Evolutionary conservation across 2,329 filamentous ascomycete species (phyloP).

Genomic region (Leptographium radiaticola): DNA sequence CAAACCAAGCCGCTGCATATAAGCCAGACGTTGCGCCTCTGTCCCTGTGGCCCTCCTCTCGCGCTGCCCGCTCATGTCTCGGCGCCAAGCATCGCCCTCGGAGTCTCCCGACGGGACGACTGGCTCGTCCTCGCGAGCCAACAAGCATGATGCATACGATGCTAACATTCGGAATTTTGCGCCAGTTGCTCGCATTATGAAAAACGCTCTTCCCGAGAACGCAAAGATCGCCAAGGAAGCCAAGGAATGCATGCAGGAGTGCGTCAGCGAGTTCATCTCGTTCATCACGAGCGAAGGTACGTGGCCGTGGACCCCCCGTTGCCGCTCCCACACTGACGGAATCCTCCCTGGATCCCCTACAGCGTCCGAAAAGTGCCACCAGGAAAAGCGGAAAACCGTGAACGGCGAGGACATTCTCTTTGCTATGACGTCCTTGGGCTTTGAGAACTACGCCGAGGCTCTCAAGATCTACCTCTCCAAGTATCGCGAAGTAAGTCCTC

Average conservation of each 20-base stretch:
- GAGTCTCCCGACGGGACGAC: constrained; percentile 35
- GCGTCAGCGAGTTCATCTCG: constrained; percentile 98
- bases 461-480: constrained; percentile 96
- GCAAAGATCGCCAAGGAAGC: constrained; percentile 98
- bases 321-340: not conserved
- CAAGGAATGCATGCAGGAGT: constrained; percentile 99
- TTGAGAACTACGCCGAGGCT: constrained; percentile 97
- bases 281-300: constrained; percentile 98
- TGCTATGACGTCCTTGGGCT: constrained; percentile 96
- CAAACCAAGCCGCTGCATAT: not conserved
- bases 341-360: not conserved
- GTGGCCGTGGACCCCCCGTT: constrained; percentile 19
- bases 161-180: constrained; percentile 92
- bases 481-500: constrained; percentile 76
- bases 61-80: constrained; percentile 37
- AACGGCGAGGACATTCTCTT: constrained; percentile 98
- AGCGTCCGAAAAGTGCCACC: constrained; percentile 99
- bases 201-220: constrained; percentile 91
- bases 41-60: not conserved
- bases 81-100: constrained; percentile 33
- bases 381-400: constrained; percentile 98
- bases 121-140: constrained; percentile 28
- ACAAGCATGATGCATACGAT: constrained; percentile 49
- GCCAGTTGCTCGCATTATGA: constrained; percentile 98
- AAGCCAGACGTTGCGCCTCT: not conserved